Base-by-base conservation (phyloP, 768 basidiomycete species). In the Suillus clintonianus region DNA sequence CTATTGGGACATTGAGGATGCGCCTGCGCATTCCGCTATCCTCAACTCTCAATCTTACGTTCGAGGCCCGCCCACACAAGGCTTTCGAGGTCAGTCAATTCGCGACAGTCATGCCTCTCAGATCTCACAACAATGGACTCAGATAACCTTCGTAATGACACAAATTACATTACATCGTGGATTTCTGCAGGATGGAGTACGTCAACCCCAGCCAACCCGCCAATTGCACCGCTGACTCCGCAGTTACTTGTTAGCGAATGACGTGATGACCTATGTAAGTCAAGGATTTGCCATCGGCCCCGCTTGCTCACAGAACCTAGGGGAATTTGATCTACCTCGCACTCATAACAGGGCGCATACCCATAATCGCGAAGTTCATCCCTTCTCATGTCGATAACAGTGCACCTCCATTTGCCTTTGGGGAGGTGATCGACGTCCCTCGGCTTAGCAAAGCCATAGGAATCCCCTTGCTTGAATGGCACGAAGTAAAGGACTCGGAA, bases 151-250 rank as follows among this genome's bases (percentile, higher is more conserved):
- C 82, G 81, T 17, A 75, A 82, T 22, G 84, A 89, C 62, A 77
- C 78, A 5, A 81, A 87, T 65, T 92, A 91, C 66, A 85, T 92
- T 63, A 87, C 89, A 1, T 88, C 88, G 15, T 92, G 89, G 89
- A 79, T 86, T 45, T 86, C 86, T 42, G 89, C 89, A n/a, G 90
- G 90, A 45, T 92, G 90, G 90, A 90, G 86, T 86, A 71, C 68
- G 86, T 81, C 36, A 22, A 37, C 17, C 19, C 5, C 22, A 30
- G 36, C 19, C 24, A 22, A n/a, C 30, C 30, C 9, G n/a, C 27
- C 15, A 43, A 4, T 27, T 24, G 22, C 14, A 14, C 22, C 14
- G 19, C 56, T 41, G 45, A 64, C 65, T 27, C 27, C 53, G 60
- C 59, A 27, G 39, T 45, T 14, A 22, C 59, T 36, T 30, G 53